A percentile compares a stretch with the other conserved stretches of the same genome.
Conservation (phyloP, 495 filamentous ascomycete genomes). For the Trichoderma asperelloides region DNA sequence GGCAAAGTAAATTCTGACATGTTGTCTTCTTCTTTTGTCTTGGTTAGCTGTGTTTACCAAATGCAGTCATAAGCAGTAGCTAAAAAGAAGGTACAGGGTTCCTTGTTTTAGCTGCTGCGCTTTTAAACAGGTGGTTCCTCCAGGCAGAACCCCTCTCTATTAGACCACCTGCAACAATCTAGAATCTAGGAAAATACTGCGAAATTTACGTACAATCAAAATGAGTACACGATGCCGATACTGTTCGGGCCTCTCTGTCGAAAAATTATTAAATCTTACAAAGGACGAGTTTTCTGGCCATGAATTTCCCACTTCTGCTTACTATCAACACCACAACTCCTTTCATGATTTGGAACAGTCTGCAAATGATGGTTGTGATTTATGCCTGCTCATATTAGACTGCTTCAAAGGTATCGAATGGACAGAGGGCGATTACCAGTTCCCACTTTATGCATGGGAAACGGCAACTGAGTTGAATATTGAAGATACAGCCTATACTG, state of each 20-base stretch:
- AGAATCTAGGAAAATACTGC: not conserved
- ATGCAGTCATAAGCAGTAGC: not conserved
- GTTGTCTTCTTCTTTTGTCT: no score
- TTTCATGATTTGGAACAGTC: not conserved
- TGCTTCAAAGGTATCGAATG: not conserved
- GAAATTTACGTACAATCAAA: not conserved
- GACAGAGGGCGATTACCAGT: not conserved
- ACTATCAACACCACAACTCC: not conserved
- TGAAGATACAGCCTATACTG: not conserved
- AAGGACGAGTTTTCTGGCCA: not conserved
- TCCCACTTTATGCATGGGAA: not conserved
- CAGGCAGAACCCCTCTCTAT: not conserved
- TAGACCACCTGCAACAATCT: no score
- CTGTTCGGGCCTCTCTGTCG: not conserved
- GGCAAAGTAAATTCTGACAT: not conserved
- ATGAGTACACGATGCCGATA: not conserved
- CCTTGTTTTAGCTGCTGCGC: no score
- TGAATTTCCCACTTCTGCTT: not conserved
- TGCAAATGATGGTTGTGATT: not conserved
- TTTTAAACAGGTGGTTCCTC: not conserved
- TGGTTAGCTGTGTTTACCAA: no score
- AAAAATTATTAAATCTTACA: not conserved
- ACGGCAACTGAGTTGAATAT: not conserved
- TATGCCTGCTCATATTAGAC: not conserved
- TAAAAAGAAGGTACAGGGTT: not conserved